Percentiles rank a stretch among this genome's conserved stretches.
These are phyloP conservation scores for Vinca major DNA, from an alignment of 305 asterid genomes.

Conservation along the genomic window DNA sequence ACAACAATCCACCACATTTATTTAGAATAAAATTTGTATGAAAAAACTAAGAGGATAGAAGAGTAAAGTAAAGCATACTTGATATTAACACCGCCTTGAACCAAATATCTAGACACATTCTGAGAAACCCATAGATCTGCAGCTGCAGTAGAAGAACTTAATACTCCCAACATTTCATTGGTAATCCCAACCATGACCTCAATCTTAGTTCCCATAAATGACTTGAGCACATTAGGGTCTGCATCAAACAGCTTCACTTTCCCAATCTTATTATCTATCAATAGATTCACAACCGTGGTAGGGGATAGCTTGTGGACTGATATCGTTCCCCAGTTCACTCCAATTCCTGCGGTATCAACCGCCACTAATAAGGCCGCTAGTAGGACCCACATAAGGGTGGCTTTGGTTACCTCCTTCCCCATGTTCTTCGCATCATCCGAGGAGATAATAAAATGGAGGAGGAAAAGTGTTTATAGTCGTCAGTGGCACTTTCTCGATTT, in stretches of 20 bases:
- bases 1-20: background rate
- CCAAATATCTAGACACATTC: constrained; percentile 62
- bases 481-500: too few species aligned
- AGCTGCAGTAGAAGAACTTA: constrained; percentile 47
- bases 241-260: constrained; percentile 87
- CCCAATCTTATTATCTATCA: constrained; percentile 50
- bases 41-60: background rate
- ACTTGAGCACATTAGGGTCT: constrained; percentile 45
- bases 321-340: constrained; percentile 87
- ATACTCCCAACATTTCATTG: constrained; percentile 52
- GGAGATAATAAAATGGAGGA: too few species aligned
- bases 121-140: constrained; percentile 67
- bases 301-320: constrained; percentile 63
- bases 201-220: constrained; percentile 63
- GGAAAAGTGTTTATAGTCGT: too few species aligned
- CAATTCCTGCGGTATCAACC: constrained; percentile 26
- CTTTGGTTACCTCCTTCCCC: too few species aligned
- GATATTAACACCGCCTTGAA: constrained; percentile 65
- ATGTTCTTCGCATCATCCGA: too few species aligned
- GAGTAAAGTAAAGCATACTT: constrained; percentile 28
- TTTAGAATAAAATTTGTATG: too few species aligned
- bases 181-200: constrained; percentile 88
- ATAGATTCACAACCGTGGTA: constrained; percentile 65
- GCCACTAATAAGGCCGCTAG: too few species aligned
- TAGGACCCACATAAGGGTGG: too few species aligned